These are phyloP conservation scores for Immersiporthe knoxdaviesiana DNA, from an alignment of 2,329 filamentous ascomycete species.

Conservation along the genomic window DNA sequence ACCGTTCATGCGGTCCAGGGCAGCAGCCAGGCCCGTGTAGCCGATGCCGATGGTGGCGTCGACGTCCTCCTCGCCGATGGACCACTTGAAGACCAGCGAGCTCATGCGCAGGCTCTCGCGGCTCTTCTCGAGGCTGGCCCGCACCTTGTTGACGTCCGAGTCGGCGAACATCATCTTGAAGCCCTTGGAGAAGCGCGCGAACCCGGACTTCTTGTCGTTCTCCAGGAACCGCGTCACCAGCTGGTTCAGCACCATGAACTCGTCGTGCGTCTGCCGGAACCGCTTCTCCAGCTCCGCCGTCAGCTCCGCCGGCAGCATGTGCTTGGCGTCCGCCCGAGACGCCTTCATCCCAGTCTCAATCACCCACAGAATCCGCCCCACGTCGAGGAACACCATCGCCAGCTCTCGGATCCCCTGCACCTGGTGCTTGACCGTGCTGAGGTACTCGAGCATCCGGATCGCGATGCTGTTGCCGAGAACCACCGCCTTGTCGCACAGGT, in stretches of 20 bases:
- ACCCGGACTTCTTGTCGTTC: conserved; percentile 63
- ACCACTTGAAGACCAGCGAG: conserved; percentile 68
- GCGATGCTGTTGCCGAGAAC: conserved; percentile 65
- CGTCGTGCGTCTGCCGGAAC: conserved; percentile 61
- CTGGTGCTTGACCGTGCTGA: conserved; percentile 58
- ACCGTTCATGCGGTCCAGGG: conserved; percentile 55
- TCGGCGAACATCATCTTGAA: conserved; percentile 67
- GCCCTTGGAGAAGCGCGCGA: conserved; percentile 62
- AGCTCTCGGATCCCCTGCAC: conserved; percentile 61
- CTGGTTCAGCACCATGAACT: conserved; percentile 67
- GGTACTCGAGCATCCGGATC: conserved; percentile 66
- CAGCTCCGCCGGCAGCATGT: conserved; percentile 61
- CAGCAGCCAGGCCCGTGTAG: conserved; percentile 68
- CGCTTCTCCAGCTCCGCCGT: conserved; percentile 66
- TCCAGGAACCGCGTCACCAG: conserved; percentile 64
- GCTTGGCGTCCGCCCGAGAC: conserved; percentile 50
- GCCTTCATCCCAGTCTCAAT: conserved; percentile 64
- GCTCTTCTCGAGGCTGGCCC: conserved; percentile 58
- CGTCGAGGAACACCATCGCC: conserved; percentile 68
- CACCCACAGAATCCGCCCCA: conserved; percentile 68
- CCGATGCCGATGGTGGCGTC: conserved; percentile 67
- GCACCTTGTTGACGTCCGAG: conserved; percentile 64
- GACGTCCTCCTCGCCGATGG: conserved; percentile 59
- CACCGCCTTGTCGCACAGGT: conserved; percentile 62
- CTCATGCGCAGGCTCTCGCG: conserved; percentile 67